Conservation (phyloP, 2,329 filamentous ascomycete species). For the Ophiostoma tasmaniense region DNA sequence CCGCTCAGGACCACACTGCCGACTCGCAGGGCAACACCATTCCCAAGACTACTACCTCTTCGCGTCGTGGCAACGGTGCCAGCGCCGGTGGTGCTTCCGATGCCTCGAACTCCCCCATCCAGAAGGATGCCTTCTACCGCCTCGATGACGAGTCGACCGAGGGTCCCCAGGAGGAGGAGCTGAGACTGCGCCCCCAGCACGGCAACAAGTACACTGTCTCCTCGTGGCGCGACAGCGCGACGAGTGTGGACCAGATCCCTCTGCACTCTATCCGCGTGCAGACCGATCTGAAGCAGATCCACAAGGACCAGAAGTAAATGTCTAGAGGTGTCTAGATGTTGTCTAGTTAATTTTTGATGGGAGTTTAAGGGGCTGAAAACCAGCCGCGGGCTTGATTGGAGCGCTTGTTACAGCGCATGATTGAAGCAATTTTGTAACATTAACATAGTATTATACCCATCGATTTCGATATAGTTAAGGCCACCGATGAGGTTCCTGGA, state of each 20-base stretch:
- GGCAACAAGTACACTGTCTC: background rate
- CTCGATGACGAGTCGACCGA: constrained; percentile 5
- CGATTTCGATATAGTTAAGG: constrained; percentile 1
- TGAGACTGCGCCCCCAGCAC: constrained; percentile 1
- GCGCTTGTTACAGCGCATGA: background rate
- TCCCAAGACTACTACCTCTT: background rate
- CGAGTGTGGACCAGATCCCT: background rate
- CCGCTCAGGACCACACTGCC: background rate
- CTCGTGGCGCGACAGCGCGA: constrained; percentile 2
- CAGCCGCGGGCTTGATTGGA: background rate
- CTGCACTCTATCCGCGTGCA: background rate
- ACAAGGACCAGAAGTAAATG: background rate
- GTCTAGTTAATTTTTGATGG: background rate
- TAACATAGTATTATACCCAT: constrained; percentile 6
- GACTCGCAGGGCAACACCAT: background rate
- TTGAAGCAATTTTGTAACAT: background rate
- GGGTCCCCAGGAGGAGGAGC: background rate
- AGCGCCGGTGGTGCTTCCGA: background rate
- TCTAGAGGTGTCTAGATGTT: background rate
- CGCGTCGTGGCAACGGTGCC: background rate
- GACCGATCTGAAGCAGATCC: background rate
- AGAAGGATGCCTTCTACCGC: constrained; percentile 5
- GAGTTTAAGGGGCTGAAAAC: background rate
- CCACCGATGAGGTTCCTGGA: background rate
- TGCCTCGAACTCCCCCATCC: background rate